Base-by-base conservation (phyloP, 345 rosid genomes). In the Citrus reticulata region DNA sequence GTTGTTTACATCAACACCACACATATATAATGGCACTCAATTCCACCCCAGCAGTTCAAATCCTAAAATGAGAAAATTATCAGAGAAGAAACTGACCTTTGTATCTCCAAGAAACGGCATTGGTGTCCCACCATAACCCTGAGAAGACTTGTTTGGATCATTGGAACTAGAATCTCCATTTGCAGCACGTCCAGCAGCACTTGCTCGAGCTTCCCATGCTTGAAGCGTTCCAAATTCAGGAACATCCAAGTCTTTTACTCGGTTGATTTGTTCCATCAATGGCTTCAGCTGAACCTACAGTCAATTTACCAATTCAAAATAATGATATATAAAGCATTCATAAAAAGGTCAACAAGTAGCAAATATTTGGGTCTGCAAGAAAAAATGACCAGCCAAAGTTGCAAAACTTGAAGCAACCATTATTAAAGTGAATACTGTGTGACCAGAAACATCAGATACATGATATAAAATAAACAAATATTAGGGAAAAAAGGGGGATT, bases 171-270 rank as follows among this genome's bases (percentile, higher is more conserved):
- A 79, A 85, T 91, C 97, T 63, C 94, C 93, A 73, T 89, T 86
- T 71, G 58, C 70, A 19, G 80, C 90, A 72, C 92, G 97, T 35
- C 84, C 91, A 81, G 85, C 91, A 39, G 89, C 91, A 79, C 84
- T 87, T 74, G 94, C 99, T 71, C 85, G 97, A 86, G 95, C 92
- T 86, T 94, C 97, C 98, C 99, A 94, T 8, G 95, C 95, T 78
- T 78, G 95, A 73, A 96, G 90, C 74, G 78, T 79, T 77, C 90
- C 97, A 87, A 86, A 93, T 78, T 88, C 97, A 51, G 98, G 99
- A 83, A 87, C 78, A 16, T 87, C 79, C 83, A 96, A 78, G 86
- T 94, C 98, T 85, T 93, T 93, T 49, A 96, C 93, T 86, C 94
- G 88, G 79, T 67, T 86, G 57, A 96, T 92, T 78, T 93, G 97